A percentile compares a stretch with the other conserved stretches of the same genome.
Evolutionary conservation across 2,329 filamentous ascomycete genomes (phyloP).

Genomic region (Exophiala sp.): DNA sequence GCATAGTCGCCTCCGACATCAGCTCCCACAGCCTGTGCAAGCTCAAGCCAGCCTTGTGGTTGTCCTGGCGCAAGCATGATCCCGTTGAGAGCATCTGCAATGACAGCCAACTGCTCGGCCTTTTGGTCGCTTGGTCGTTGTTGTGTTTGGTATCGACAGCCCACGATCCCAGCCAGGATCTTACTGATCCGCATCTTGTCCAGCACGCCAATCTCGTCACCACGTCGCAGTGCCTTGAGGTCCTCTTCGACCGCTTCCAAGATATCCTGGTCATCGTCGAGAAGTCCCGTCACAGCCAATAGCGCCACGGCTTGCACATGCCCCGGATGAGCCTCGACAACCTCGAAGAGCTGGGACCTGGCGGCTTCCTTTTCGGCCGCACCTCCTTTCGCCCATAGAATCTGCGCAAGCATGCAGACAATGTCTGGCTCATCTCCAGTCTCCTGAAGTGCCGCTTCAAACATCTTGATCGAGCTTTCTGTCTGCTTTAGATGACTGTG

Average conservation of each 20-base stretch:
- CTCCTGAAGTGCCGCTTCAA: slow-evolving; percentile 72
- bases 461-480: slow-evolving; percentile 67
- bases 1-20: slow-evolving; percentile 49
- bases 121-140: slow-evolving; percentile 31
- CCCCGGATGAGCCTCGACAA: slow-evolving; percentile 65
- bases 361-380: slow-evolving; percentile 69
- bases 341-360: slow-evolving; percentile 70
- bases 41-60: slow-evolving; percentile 71
- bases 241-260: slow-evolving; percentile 75
- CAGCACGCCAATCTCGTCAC: slow-evolving; percentile 54
- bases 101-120: slow-evolving; percentile 44
- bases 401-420: slow-evolving; percentile 79
- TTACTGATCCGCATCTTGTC: slow-evolving; percentile 67
- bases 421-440: slow-evolving; percentile 67
- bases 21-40: slow-evolving; percentile 55
- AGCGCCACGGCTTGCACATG: slow-evolving; percentile 76
- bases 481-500: slow-evolving; percentile 65
- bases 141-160: slow-evolving; percentile 44
- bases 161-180: slow-evolving; percentile 68
- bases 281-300: slow-evolving; percentile 73
- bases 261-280: slow-evolving; percentile 73
- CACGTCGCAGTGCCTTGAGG: slow-evolving; percentile 65
- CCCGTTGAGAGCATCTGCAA: slow-evolving; percentile 64
- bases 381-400: slow-evolving; percentile 84
- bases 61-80: slow-evolving; percentile 76